Conservation (phyloP, 495 filamentous ascomycete genomes). For the Neurospora terricola region DNA sequence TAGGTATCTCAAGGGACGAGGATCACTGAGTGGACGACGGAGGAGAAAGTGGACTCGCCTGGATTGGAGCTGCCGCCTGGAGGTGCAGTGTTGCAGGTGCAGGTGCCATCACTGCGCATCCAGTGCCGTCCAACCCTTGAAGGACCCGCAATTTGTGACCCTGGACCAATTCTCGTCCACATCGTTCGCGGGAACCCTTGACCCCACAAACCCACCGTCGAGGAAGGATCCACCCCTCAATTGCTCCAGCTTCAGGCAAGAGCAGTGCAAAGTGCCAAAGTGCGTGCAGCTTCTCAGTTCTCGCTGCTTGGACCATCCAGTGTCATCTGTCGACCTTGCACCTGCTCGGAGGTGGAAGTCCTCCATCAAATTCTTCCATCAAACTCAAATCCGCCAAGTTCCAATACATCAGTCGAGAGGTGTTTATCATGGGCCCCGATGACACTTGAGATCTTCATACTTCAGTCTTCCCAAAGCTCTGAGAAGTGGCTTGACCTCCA, state of each 20-base stretch:
- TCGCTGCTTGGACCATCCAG: not conserved
- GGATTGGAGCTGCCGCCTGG: not conserved
- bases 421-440: not conserved
- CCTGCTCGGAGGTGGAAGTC: not conserved
- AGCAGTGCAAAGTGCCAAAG: not conserved
- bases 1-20: not conserved
- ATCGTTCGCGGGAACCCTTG: not conserved
- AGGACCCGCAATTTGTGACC: not conserved
- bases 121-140: not conserved
- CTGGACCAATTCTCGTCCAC: not conserved
- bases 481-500: not conserved
- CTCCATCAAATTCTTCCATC: not conserved
- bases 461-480: not conserved
- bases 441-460: not conserved
- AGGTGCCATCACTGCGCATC: not conserved
- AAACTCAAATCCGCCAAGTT: not conserved
- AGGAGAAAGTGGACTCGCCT: not conserved
- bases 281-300: not conserved
- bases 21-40: not conserved
- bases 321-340: not conserved
- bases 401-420: not conserved
- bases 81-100: not conserved
- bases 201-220: not conserved
- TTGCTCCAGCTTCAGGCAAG: not conserved
- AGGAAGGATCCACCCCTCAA: not conserved